Conservation (phyloP, 1,139 yeast genomes). For the Geotrichum reessii region DNA sequence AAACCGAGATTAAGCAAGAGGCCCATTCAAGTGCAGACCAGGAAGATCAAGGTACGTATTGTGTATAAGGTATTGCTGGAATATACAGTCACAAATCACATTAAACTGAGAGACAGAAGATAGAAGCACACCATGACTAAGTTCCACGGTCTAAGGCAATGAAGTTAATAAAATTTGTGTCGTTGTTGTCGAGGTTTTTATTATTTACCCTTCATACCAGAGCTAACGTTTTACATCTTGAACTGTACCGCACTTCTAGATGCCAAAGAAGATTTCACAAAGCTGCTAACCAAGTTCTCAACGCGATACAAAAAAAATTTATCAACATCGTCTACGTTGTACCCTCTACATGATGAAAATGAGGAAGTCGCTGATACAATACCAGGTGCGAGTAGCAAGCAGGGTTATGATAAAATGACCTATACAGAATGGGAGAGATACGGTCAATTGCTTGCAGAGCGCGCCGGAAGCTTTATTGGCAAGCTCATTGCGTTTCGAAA, state of each 20-base stretch:
- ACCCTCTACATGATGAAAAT: not conserved
- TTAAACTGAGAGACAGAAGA: not conserved
- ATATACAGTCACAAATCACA: not conserved
- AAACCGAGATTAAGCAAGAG: not conserved
- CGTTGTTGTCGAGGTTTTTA: not conserved
- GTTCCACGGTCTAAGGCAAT: not conserved
- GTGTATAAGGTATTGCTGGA: not conserved
- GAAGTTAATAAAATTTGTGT: not conserved
- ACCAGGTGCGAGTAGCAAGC: not conserved
- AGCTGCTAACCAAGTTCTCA: not conserved
- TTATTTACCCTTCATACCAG: not conserved
- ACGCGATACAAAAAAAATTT: constrained; percentile 1
- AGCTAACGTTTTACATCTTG: not conserved
- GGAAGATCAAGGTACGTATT: not conserved
- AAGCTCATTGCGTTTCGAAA: constrained; percentile 18
- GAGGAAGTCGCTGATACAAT: not conserved
- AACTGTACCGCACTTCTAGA: not conserved
- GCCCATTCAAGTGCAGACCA: not conserved
- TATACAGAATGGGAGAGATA: constrained; percentile 21
- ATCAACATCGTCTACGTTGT: not conserved
- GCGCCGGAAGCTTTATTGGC: constrained; percentile 17
- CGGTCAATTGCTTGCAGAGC: constrained; percentile 18
- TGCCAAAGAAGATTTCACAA: constrained; percentile 1
- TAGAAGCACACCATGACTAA: not conserved
- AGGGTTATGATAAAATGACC: constrained; percentile 9